Percentiles rank a stretch among this genome's conserved stretches.
These are phyloP conservation scores for Gracilariopsis chorda DNA, from an alignment of 23 red algal genomes.

Conservation along the genomic window DNA sequence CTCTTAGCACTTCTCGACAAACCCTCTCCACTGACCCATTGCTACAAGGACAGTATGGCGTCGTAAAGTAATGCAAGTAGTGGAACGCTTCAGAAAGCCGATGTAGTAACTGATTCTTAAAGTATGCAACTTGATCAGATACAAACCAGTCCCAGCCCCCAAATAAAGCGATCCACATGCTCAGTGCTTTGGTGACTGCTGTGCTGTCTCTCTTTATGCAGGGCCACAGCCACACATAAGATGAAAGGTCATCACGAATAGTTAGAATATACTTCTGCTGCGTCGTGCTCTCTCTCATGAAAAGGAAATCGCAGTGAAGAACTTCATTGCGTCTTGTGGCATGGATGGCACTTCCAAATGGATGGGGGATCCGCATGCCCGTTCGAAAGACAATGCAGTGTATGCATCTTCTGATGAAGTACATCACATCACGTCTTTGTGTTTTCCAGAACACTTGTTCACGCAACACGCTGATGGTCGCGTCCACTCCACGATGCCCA, in stretches of 20 bases:
- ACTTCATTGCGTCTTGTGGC: conserved; percentile 5
- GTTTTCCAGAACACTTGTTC: conserved; percentile 11
- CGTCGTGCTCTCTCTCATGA: conserved; percentile 8
- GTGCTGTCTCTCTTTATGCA: neutral
- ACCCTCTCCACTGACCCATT: conserved; percentile 13
- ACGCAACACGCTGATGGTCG: neutral
- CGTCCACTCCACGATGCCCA: conserved; percentile 23
- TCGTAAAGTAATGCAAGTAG: conserved; percentile 3
- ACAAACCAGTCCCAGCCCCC: neutral
- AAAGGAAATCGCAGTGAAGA: conserved; percentile 42
- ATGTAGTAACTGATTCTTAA: conserved; percentile 11
- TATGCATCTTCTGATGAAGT: conserved; percentile 13
- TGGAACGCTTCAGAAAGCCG: neutral
- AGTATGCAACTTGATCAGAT: conserved; percentile 19
- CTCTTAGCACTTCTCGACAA: neutral
- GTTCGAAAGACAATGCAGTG: neutral
- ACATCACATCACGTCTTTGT: neutral
- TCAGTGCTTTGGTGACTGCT: neutral
- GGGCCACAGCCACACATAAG: neutral
- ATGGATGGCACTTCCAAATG: conserved; percentile 7
- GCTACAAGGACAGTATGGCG: neutral
- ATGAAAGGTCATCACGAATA: neutral
- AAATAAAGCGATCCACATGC: conserved; percentile 7
- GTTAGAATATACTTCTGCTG: neutral
- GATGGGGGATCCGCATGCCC: neutral